Evolutionary conservation across 371 early-diverging fungal species (phyloP).

Genomic region (Phascolomyces articulosus): DNA sequence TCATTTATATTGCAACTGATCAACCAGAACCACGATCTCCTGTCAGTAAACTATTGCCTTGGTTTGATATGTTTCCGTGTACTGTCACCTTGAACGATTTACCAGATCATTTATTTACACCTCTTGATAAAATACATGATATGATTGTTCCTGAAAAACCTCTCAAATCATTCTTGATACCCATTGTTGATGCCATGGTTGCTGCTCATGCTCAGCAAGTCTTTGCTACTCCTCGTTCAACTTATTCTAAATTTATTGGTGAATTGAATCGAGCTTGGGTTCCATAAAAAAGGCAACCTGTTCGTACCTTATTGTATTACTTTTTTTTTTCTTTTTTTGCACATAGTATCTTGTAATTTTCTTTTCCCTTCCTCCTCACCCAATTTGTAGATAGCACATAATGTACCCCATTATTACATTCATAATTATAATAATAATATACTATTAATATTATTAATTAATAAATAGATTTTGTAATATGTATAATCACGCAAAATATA

Average conservation of each 20-base stretch:
- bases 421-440: too few relatives aligned
- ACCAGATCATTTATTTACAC: slow-evolving; percentile 26
- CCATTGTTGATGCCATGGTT: slow-evolving; percentile 49
- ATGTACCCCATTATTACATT: too few relatives aligned
- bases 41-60: slow-evolving; percentile 24
- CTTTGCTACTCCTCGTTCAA: slow-evolving; percentile 44
- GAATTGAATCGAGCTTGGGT: slow-evolving; percentile 37
- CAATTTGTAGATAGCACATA: too few relatives aligned
- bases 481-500: too few relatives aligned
- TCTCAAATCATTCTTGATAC: slow-evolving; percentile 27
- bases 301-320: neutral
- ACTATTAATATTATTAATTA: too few relatives aligned
- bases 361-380: too few relatives aligned
- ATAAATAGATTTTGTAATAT: too few relatives aligned
- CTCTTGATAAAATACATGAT: slow-evolving; percentile 31
- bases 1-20: slow-evolving; percentile 46
- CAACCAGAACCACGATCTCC: slow-evolving; percentile 30
- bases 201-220: slow-evolving; percentile 40
- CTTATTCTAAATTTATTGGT: slow-evolving; percentile 45
- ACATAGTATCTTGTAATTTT: neutral
- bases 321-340: neutral
- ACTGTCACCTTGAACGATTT: slow-evolving; percentile 36
- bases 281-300: neutral
- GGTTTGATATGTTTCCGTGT: slow-evolving; percentile 43
- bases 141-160: slow-evolving; percentile 31